Conservation (phyloP, 2,329 filamentous ascomycete genomes). For the Alternaria solani region DNA sequence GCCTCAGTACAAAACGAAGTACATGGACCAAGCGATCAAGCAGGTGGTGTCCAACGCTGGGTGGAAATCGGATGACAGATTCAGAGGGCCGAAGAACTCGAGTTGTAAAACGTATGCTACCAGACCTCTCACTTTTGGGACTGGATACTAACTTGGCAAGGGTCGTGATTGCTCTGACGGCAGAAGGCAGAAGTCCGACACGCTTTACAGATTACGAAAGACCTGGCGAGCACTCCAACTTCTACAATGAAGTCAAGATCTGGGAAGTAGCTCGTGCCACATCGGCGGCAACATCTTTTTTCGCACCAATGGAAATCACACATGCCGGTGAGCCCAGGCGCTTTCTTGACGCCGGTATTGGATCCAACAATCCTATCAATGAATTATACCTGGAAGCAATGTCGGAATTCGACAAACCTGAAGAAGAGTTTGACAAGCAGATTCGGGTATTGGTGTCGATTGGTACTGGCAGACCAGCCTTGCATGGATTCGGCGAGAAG, state of each 20-base stretch:
- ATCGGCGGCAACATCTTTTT: not conserved
- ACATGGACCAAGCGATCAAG: conserved; percentile 20
- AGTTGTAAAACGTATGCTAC: conserved; percentile 13
- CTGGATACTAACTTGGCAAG: conserved; percentile 1
- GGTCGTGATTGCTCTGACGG: conserved; percentile 14
- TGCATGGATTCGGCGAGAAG: not conserved
- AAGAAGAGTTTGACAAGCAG: not conserved
- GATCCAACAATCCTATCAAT: not conserved
- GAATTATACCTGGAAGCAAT: not conserved
- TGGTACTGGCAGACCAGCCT: not conserved
- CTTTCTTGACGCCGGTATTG: conserved; percentile 53
- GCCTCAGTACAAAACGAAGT: conserved; percentile 20
- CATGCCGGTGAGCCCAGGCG: not conserved
- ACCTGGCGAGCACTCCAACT: conserved; percentile 13
- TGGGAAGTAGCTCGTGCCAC: not conserved
- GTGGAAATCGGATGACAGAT: conserved; percentile 7
- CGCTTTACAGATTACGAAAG: conserved; percentile 14
- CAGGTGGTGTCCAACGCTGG: conserved; percentile 11
- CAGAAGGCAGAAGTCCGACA: conserved; percentile 5
- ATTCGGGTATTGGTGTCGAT: not conserved
- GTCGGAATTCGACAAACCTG: not conserved
- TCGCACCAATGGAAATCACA: not conserved
- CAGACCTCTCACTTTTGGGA: not conserved
- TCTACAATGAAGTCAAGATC: conserved; percentile 31
- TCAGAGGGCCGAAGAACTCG: conserved; percentile 11